These are phyloP conservation scores for Fusarium sp. DNA, from an alignment of 2,329 filamentous ascomycete species.

Conservation along the genomic window DNA sequence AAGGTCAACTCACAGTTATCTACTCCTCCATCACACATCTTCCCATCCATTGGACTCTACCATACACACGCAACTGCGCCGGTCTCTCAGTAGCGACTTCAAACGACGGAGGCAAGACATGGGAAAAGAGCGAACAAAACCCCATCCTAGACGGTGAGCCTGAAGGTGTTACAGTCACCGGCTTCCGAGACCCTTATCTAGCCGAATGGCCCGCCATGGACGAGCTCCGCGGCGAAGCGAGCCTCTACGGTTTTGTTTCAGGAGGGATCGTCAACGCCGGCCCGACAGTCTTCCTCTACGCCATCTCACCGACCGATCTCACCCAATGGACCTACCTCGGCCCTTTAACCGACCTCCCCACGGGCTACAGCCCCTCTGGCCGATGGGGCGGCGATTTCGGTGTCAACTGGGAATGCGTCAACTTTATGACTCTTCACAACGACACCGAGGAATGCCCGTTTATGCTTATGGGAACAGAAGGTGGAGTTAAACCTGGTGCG, in stretches of 20 bases:
- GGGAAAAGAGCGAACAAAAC: slow-evolving; percentile 48
- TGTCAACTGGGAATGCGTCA: slow-evolving; percentile 63
- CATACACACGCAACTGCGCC: slow-evolving; percentile 56
- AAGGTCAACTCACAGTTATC: slow-evolving; percentile 47
- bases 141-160: slow-evolving; percentile 49
- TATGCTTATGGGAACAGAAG: slow-evolving; percentile 59
- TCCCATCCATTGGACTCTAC: slow-evolving; percentile 52
- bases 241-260: slow-evolving; percentile 60
- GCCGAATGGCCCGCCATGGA: slow-evolving; percentile 47
- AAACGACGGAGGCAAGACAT: slow-evolving; percentile 50
- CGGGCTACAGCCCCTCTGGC: slow-evolving; percentile 52
- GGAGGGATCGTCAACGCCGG: slow-evolving; percentile 56
- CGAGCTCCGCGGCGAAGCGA: slow-evolving; percentile 33
- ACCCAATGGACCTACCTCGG: slow-evolving; percentile 59
- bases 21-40: slow-evolving; percentile 51
- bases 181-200: slow-evolving; percentile 52
- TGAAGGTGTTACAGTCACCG: slow-evolving; percentile 43
- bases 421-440: slow-evolving; percentile 56
- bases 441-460: slow-evolving; percentile 50
- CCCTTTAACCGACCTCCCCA: slow-evolving; percentile 53
- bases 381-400: slow-evolving; percentile 62
- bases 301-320: slow-evolving; percentile 53
- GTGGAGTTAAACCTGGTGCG: slow-evolving; percentile 43
- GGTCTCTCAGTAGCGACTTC: slow-evolving; percentile 55
- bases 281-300: slow-evolving; percentile 61